Percentiles rank a stretch among this genome's conserved stretches.
phyloP scores from a whole-genome alignment of 257 asterid species.

The Plantago elongata region DNA sequence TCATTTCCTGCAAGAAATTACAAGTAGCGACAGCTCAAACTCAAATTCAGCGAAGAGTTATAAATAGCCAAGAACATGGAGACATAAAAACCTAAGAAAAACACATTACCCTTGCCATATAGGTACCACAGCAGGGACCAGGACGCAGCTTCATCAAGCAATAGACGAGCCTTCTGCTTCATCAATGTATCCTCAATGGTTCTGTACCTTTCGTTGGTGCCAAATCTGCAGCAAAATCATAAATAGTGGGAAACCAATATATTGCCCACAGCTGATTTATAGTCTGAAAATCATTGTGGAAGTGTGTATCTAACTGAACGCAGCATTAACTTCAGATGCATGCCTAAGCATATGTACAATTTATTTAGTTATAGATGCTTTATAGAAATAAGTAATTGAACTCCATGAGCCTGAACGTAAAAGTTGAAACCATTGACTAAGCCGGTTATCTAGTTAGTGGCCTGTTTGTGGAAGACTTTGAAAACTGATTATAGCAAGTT shows the following conservation, averaged over 20 bases:
- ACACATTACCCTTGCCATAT: slow-evolving; percentile 77
- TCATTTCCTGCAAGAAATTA: slow-evolving; percentile 68
- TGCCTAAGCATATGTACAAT: slow-evolving; percentile 3
- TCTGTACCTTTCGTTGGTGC: slow-evolving; percentile 77
- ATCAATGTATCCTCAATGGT: slow-evolving; percentile 82
- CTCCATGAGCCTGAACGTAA: no score
- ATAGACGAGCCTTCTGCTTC: slow-evolving; percentile 75
- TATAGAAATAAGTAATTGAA: no score
- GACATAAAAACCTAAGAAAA: background rate
- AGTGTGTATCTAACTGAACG: background rate
- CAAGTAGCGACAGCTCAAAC: slow-evolving; percentile 23
- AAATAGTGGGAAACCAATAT: slow-evolving; percentile 10
- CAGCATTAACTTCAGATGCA: slow-evolving; percentile 9
- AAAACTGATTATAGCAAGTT: no score
- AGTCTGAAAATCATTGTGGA: slow-evolving; percentile 12
- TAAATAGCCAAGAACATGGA: slow-evolving; percentile 11
- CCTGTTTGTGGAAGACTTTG: no score
- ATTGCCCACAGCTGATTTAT: background rate
- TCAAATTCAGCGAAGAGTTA: slow-evolving; percentile 14
- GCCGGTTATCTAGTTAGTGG: no score
- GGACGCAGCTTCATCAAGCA: slow-evolving; percentile 97
- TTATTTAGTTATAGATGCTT: background rate
- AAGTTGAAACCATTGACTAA: no score
- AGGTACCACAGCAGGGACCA: slow-evolving; percentile 98
- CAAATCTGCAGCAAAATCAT: slow-evolving; percentile 51